Percentiles rank a stretch among this genome's conserved stretches.
These are phyloP conservation scores for Xylaria sp. DNA, from an alignment of 2,329 filamentous ascomycete genomes.

Conservation along the genomic window DNA sequence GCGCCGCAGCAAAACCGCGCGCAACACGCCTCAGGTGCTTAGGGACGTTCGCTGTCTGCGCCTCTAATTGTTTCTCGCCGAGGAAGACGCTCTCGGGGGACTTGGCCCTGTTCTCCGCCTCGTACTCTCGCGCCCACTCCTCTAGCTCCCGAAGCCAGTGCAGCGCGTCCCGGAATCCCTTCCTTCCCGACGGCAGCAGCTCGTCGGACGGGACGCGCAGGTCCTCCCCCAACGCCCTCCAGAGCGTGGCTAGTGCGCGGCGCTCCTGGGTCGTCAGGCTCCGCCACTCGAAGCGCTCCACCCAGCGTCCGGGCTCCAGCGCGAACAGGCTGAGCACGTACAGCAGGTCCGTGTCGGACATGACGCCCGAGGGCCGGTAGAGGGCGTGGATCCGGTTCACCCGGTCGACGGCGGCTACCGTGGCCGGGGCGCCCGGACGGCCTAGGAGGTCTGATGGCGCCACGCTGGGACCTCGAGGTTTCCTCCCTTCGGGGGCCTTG, in stretches of 20 bases:
- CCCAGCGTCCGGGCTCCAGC: slow-evolving; percentile 21
- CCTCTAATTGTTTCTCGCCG: slow-evolving; percentile 21
- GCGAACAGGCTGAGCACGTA: slow-evolving; percentile 30
- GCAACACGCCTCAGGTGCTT: not conserved
- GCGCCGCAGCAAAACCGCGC: slow-evolving; percentile 14
- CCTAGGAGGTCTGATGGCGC: slow-evolving; percentile 19
- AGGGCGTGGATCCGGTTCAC: slow-evolving; percentile 34
- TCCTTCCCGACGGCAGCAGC: slow-evolving; percentile 3
- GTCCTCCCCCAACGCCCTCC: slow-evolving; percentile 27
- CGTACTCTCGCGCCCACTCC: slow-evolving; percentile 29
- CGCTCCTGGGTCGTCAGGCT: slow-evolving; percentile 12
- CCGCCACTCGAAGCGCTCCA: slow-evolving; percentile 30
- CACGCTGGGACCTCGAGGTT: slow-evolving; percentile 1
- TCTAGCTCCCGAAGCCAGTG: slow-evolving; percentile 35
- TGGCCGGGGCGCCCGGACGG: slow-evolving; percentile 8
- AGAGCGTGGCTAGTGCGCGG: slow-evolving; percentile 32
- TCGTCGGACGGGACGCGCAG: slow-evolving; percentile 19
- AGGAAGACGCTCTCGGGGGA: slow-evolving; percentile 23
- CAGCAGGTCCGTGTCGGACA: slow-evolving; percentile 34
- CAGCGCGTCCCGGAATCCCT: slow-evolving; percentile 24
- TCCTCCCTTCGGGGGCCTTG: not conserved
- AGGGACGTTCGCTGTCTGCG: slow-evolving; percentile 10
- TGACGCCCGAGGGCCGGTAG: slow-evolving; percentile 33
- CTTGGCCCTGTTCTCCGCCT: slow-evolving; percentile 5
- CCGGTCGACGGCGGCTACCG: slow-evolving; percentile 19